Conservation (phyloP, 2,329 filamentous ascomycete species). For the Taxawa tesnikishii region DNA sequence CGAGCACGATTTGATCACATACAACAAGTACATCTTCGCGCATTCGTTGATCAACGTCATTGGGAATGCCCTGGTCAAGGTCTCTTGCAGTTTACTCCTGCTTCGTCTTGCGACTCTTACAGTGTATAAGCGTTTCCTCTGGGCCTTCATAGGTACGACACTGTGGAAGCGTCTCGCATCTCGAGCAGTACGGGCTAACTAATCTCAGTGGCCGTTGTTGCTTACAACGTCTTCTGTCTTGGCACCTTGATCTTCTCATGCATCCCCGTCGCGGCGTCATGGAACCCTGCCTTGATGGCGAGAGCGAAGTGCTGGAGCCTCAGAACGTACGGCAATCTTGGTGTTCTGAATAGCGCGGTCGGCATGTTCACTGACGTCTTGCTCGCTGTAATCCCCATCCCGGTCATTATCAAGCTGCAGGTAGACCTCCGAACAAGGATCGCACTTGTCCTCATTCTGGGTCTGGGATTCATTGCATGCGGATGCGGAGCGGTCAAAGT, state of each 20-base stretch:
- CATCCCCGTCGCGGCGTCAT: constrained; percentile 30
- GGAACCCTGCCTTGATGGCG: constrained; percentile 21
- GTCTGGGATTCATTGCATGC: constrained; percentile 28
- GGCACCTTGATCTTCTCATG: constrained; percentile 38
- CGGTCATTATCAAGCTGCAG: constrained; percentile 30
- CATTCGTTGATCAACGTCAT: constrained; percentile 36
- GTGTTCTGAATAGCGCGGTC: constrained; percentile 33
- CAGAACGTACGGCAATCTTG: constrained; percentile 29
- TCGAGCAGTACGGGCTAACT: constrained; percentile 10
- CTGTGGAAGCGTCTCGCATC: neutral
- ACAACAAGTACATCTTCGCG: constrained; percentile 31
- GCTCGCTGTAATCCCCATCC: constrained; percentile 29
- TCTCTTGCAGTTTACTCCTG: constrained; percentile 35
- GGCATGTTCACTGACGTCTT: constrained; percentile 28
- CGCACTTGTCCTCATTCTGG: constrained; percentile 22
- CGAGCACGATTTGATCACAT: constrained; percentile 18
- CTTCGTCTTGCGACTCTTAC: constrained; percentile 29
- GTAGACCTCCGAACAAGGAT: constrained; percentile 30
- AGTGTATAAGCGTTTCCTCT: constrained; percentile 28
- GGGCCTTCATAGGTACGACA: constrained; percentile 29
- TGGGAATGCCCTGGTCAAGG: constrained; percentile 33
- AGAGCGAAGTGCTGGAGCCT: constrained; percentile 31
- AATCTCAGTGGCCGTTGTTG: constrained; percentile 26
- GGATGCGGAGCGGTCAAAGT: constrained; percentile 31
- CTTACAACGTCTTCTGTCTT: constrained; percentile 29